These are phyloP conservation scores for Plasmodium adleri DNA, from an alignment of 169 alveolate genomes.

Conservation along the genomic window DNA sequence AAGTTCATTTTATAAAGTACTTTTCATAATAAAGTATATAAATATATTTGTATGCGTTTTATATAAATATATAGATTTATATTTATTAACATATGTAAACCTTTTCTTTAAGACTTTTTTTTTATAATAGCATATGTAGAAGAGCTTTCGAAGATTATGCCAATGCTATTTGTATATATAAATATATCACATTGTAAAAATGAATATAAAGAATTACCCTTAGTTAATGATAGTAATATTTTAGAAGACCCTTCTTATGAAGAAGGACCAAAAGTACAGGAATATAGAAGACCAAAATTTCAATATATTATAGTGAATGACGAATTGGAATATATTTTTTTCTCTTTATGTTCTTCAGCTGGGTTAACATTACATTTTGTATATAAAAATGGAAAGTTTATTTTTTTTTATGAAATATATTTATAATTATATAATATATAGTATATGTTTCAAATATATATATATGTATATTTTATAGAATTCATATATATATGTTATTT, in stretches of 20 bases:
- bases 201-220: conserved; percentile 50
- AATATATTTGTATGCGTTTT: not conserved
- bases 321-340: conserved; percentile 49
- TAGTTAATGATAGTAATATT: conserved; percentile 12
- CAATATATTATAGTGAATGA: conserved; percentile 43
- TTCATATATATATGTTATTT: conserved; percentile 4
- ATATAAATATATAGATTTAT: not conserved
- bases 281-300: conserved; percentile 5
- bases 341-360: conserved; percentile 73
- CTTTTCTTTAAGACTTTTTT: conserved; percentile 44
- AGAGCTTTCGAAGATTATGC: conserved; percentile 52
- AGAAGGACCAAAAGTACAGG: conserved; percentile 15
- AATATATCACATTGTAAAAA: conserved; percentile 8
- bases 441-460: too few relatives aligned
- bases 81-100: not conserved
- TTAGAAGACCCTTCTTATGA: conserved; percentile 16
- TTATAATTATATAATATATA: too few relatives aligned
- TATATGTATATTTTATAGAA: too few relatives aligned
- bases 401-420: not conserved
- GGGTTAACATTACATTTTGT: conserved; percentile 41
- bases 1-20: too few relatives aligned
- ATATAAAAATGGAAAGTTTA: not conserved
- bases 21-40: too few relatives aligned
- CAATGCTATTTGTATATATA: conserved; percentile 33
- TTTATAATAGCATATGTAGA: conserved; percentile 73